These are phyloP conservation scores for Blastocystis hominis DNA, from an alignment of 352 stramenopile species.

Conservation along the genomic window DNA sequence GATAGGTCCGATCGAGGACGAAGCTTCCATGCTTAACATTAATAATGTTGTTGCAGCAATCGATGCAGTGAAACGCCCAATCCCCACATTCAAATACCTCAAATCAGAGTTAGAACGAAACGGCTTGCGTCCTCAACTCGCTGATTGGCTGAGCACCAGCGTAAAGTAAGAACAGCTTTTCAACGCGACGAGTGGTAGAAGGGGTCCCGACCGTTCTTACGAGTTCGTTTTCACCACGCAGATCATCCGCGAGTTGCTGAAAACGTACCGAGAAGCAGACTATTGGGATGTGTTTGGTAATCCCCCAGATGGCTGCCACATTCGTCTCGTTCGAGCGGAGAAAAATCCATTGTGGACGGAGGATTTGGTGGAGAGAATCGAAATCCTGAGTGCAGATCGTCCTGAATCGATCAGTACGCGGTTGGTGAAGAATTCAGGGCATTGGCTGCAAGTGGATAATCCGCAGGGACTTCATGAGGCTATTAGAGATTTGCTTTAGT, in stretches of 20 bases:
- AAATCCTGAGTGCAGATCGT: neutral
- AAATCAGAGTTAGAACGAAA: constrained; percentile 9
- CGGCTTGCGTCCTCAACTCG: neutral
- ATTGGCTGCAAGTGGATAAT: constrained; percentile 56
- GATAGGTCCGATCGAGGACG: constrained; percentile 36
- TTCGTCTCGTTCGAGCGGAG: constrained; percentile 9
- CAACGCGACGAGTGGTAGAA: neutral
- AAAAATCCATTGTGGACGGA: constrained; percentile 3
- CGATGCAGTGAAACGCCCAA: constrained; percentile 13
- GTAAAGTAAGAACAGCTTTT: neutral
- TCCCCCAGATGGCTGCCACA: neutral
- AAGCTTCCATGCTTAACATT: constrained; percentile 12
- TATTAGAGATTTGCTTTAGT: constrained; percentile 34
- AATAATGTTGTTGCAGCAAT: constrained; percentile 8
- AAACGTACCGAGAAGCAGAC: neutral
- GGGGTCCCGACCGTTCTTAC: neutral
- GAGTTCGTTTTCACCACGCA: constrained; percentile 36
- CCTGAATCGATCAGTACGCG: neutral
- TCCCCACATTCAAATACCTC: constrained; percentile 28
- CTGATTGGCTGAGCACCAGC: constrained; percentile 43
- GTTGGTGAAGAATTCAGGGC: constrained; percentile 11
- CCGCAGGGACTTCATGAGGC: constrained; percentile 26
- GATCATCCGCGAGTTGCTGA: constrained; percentile 19
- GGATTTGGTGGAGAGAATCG: constrained; percentile 29
- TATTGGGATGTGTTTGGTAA: constrained; percentile 27